A percentile compares a stretch with the other conserved stretches of the same genome.
These are phyloP conservation scores for Pythium aphanidermatum DNA, from an alignment of 352 stramenopile species.

Conservation along the genomic window DNA sequence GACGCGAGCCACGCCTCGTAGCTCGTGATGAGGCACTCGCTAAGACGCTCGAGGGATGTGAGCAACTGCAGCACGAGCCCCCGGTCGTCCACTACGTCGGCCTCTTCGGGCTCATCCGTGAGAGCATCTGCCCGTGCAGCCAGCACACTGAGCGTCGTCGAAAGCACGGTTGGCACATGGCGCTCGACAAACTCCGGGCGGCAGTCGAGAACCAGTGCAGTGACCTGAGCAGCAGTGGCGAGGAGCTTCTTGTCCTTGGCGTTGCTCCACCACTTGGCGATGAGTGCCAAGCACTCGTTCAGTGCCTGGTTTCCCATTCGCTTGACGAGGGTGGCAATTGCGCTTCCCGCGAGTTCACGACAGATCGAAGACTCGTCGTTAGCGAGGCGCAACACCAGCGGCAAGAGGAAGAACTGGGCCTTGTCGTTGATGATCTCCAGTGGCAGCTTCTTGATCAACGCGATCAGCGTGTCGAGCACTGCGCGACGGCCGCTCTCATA, in stretches of 20 bases:
- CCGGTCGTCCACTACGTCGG: conserved; percentile 20
- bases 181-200: conserved; percentile 76
- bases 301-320: conserved; percentile 88
- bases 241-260: conserved; percentile 55
- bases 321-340: conserved; percentile 81
- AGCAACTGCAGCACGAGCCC: conserved; percentile 59
- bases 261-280: conserved; percentile 82
- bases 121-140: conserved; percentile 28
- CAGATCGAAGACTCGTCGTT: conserved; percentile 94
- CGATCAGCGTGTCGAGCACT: conserved; percentile 86
- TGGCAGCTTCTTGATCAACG: conserved; percentile 90
- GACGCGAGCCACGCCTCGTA: conserved; percentile 58
- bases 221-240: conserved; percentile 68
- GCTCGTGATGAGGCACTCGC: conserved; percentile 43
- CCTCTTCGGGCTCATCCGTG: conserved; percentile 27
- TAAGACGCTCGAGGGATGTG: conserved; percentile 55
- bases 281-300: conserved; percentile 85
- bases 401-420: conserved; percentile 93
- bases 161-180: conserved; percentile 38
- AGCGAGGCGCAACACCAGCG: conserved; percentile 93
- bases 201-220: conserved; percentile 56
- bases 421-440: conserved; percentile 88
- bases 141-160: conserved; percentile 31
- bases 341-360: conserved; percentile 69
- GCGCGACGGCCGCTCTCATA: conserved; percentile 92